These are phyloP conservation scores for Rhizophlyctis rosea DNA, from an alignment of 192 early-diverging fungal genomes.

Conservation along the genomic window DNA sequence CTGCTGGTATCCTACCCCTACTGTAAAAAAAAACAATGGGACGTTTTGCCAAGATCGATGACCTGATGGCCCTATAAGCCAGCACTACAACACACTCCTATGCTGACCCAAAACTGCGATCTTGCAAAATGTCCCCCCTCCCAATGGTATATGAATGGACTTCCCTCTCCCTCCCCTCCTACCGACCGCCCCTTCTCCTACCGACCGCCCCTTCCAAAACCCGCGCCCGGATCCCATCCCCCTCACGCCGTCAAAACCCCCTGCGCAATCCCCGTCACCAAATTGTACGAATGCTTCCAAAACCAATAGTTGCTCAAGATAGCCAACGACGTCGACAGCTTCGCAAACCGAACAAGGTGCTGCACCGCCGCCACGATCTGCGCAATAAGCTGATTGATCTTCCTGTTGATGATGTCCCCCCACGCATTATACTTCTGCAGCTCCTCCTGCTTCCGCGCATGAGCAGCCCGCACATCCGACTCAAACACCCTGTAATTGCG, in stretches of 20 bases:
- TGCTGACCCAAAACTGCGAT: no score
- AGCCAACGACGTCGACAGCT: constrained; percentile 45
- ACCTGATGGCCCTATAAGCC: no score
- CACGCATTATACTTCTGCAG: constrained; percentile 39
- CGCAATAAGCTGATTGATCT: constrained; percentile 44
- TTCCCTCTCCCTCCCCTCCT: no score
- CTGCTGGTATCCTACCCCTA: no score
- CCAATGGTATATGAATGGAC: no score
- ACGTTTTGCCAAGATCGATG: no score
- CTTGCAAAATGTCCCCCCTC: no score
- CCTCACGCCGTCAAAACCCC: constrained; percentile 32
- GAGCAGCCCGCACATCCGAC: constrained; percentile 40
- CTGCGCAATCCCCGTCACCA: constrained; percentile 38
- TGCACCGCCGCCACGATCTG: constrained; percentile 46
- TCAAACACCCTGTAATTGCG: constrained; percentile 49
- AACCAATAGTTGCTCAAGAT: constrained; percentile 52
- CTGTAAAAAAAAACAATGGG: no score
- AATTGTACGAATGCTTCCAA: constrained; percentile 45
- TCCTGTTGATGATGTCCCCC: constrained; percentile 42
- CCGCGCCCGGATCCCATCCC: no score
- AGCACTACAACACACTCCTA: no score
- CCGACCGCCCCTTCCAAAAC: no score
- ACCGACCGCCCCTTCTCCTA: no score
- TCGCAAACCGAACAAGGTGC: constrained; percentile 47
- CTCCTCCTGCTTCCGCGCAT: constrained; percentile 37